Conservation (phyloP, 2,329 filamentous ascomycete genomes). For the Sporothrix dimorphospora region DNA sequence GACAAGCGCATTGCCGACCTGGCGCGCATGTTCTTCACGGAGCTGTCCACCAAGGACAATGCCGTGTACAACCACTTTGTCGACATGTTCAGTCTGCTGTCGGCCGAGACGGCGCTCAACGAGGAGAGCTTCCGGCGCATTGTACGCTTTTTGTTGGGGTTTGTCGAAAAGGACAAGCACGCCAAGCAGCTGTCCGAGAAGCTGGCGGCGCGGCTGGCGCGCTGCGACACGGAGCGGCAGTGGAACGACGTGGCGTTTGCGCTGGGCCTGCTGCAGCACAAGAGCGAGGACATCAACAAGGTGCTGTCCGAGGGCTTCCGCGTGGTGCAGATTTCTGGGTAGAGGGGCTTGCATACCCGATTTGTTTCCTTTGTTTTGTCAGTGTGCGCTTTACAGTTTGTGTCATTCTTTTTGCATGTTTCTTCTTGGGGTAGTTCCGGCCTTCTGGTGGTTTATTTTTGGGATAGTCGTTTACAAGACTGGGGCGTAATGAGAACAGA, state of each 20-base stretch:
- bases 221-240: conserved; percentile 90
- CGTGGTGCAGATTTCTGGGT: conserved; percentile 59
- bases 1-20: conserved; percentile 93
- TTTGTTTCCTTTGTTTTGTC: not conserved
- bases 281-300: conserved; percentile 87
- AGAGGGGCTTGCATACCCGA: no score
- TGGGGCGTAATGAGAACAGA: conserved; percentile 16
- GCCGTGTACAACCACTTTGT: conserved; percentile 99
- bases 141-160: conserved; percentile 89
- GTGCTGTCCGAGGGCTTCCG: conserved; percentile 75
- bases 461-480: conserved; percentile 4
- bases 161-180: conserved; percentile 99
- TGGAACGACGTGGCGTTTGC: conserved; percentile 98
- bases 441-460: not conserved
- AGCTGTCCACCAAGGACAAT: conserved; percentile 97
- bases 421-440: not conserved
- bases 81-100: conserved; percentile 95
- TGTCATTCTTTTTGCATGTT: not conserved
- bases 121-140: conserved; percentile 87
- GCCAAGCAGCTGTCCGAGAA: conserved; percentile 93
- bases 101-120: conserved; percentile 76
- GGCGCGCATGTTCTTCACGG: conserved; percentile 97
- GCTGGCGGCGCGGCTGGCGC: conserved; percentile 78
- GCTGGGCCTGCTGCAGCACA: conserved; percentile 84
- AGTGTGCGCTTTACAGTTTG: not conserved